Evolutionary conservation across 2,329 filamentous ascomycete genomes (phyloP), one percentile per base, ranked within the genome.

Genomic region (Sporothrix brunneoviolacea): DNA sequence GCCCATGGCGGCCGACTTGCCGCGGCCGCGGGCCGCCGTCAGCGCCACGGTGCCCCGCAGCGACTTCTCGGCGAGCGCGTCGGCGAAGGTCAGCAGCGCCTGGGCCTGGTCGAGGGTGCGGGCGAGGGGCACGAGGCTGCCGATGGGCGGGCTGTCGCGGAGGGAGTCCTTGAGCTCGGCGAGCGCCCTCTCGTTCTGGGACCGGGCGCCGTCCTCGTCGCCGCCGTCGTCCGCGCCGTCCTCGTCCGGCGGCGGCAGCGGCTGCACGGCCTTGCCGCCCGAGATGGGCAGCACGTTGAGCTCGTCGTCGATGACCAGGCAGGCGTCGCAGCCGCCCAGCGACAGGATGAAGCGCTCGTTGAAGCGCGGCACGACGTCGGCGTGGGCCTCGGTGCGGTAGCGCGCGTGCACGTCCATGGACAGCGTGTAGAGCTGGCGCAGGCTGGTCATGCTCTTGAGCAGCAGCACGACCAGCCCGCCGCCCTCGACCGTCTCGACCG

Each of bases 351-450:
- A 98, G 16, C 93, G 83, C 72, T 98, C 93, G 70, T 98, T 98
- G 76, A 98, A 98, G 54, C 93, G 80, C 43, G 93, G 91, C 35
- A 91, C 86, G 35, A 98, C 91, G 68, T 98, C 93, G 57, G 86
- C 84, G 65, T 98, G 90, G 2, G 93, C 93, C 69, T 98, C 94
- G 18, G 93, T 98, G 53, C 93, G 81, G 72, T 97, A 98, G 65
- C 93, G 80, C 49, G 91, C 90, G 71, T 98, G 94, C 44, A 97
- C 87, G 63, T 98, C 94, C 94, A 98, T 98, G 27, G 88, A 91
- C 64, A 98, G 68, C 41, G 89, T 95, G 71, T 97, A 98, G 1
- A 98, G 80, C 71, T 98, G 93, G 70, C 95, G 95, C 73, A 98
- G 73, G 67, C 90, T 96, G 68, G 76, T 93, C 89, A 98, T 96